phyloP scores from a whole-genome alignment of 1,284 basidiomycete species.

The Schizophyllum amplum region DNA sequence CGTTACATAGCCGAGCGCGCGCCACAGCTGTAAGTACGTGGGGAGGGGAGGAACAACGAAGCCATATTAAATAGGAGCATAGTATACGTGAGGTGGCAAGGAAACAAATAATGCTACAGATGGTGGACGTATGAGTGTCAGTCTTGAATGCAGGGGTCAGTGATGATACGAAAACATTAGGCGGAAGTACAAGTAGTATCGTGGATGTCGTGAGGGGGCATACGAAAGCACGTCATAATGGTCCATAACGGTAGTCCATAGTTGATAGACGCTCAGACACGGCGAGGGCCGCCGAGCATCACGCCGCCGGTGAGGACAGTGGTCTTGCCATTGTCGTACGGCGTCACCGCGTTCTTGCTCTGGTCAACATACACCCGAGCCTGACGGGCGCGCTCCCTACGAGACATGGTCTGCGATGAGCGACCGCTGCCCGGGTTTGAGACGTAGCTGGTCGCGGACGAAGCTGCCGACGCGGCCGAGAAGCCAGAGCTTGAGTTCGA shows the following conservation, averaged over 20 bases:
- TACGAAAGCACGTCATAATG: too few relatives aligned
- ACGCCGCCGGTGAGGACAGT: conserved; percentile 78
- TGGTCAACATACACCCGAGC: conserved; percentile 63
- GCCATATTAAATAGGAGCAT: background rate
- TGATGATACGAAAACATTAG: background rate
- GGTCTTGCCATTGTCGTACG: conserved; percentile 79
- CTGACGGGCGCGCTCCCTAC: conserved; percentile 58
- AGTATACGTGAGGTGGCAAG: background rate
- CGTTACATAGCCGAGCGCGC: background rate
- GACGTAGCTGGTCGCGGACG: conserved; percentile 35
- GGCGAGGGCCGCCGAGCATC: conserved; percentile 58
- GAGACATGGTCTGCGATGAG: conserved; percentile 37
- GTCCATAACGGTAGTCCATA: too few relatives aligned
- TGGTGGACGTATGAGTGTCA: background rate
- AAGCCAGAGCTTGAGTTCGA: conserved; percentile 59
- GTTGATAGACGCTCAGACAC: background rate
- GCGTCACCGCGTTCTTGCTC: conserved; percentile 66
- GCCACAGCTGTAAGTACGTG: background rate
- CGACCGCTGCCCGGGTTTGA: conserved; percentile 22
- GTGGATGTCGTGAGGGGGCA: background rate
- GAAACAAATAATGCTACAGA: background rate
- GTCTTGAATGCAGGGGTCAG: background rate
- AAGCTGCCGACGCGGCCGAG: conserved; percentile 32
- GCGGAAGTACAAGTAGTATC: background rate
- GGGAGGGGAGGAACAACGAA: background rate